These are phyloP conservation scores for Trichocomaceae sp. DNA, from an alignment of 2,329 filamentous ascomycete genomes.

Conservation along the genomic window DNA sequence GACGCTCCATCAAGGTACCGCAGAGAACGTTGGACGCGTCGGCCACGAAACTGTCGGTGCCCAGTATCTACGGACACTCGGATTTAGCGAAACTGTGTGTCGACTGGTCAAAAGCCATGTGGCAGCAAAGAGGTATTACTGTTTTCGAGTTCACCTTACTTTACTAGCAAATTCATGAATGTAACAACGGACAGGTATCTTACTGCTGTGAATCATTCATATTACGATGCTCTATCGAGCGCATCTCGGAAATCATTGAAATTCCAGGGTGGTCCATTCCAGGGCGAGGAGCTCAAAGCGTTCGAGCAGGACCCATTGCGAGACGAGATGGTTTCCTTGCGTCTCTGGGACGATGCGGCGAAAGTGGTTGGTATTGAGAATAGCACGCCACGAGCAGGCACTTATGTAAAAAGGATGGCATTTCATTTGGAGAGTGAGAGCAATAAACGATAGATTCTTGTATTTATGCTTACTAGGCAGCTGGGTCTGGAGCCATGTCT, in stretches of 20 bases:
- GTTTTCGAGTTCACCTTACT: not conserved
- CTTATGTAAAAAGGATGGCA: constrained; percentile 23
- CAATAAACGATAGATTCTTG: too few species aligned
- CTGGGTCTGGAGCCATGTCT: too few species aligned
- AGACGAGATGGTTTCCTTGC: constrained; percentile 31
- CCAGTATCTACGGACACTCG: constrained; percentile 27
- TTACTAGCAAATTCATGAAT: not conserved
- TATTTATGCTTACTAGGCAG: too few species aligned
- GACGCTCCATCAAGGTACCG: constrained; percentile 19
- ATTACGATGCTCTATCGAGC: constrained; percentile 30
- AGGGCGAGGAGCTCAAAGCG: constrained; percentile 22
- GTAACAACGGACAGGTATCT: constrained; percentile 25
- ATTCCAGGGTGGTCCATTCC: constrained; percentile 35
- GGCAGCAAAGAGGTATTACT: constrained; percentile 28
- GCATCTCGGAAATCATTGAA: constrained; percentile 33
- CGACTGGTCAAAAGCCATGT: constrained; percentile 35
- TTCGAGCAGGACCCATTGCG: constrained; percentile 29
- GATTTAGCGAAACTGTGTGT: constrained; percentile 33
- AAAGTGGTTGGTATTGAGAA: constrained; percentile 26
- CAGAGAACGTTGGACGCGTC: constrained; percentile 30
- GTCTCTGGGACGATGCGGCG: constrained; percentile 34
- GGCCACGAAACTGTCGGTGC: constrained; percentile 36
- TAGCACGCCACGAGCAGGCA: constrained; percentile 21
- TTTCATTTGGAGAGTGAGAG: constrained; percentile 17
- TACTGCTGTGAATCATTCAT: constrained; percentile 27